Conservation (phyloP, 805 yeast species). For the Sporopachydermia quercuum region DNA sequence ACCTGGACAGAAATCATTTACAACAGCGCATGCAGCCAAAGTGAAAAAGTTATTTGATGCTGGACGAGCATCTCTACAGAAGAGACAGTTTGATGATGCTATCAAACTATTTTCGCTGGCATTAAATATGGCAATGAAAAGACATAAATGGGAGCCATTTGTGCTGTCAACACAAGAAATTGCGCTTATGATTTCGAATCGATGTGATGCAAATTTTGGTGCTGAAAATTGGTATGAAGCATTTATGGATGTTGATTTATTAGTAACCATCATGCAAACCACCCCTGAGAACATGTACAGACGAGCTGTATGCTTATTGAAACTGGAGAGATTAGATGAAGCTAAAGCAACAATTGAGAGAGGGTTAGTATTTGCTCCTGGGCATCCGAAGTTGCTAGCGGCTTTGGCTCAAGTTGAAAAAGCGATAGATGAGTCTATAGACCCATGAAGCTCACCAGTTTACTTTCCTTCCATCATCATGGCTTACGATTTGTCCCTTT, state of each 20-base stretch:
- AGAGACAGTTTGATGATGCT: slow-evolving; percentile 19
- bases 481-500: too few species aligned
- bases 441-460: too few species aligned
- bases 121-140: slow-evolving; percentile 22
- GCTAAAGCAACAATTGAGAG: slow-evolving; percentile 13
- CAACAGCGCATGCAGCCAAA: not conserved
- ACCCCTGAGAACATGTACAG: slow-evolving; percentile 20
- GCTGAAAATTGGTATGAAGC: slow-evolving; percentile 22
- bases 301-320: slow-evolving; percentile 16
- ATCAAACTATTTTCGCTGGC: slow-evolving; percentile 20
- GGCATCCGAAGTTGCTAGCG: not conserved
- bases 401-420: not conserved
- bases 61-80: slow-evolving; percentile 16
- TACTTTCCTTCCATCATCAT: too few species aligned
- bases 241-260: slow-evolving; percentile 20
- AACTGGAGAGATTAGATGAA: slow-evolving; percentile 12
- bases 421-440: not conserved
- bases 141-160: slow-evolving; percentile 25
- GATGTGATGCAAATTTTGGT: slow-evolving; percentile 24
- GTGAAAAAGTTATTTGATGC: slow-evolving; percentile 20
- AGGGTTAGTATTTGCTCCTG: slow-evolving; percentile 2
- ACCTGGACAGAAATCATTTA: not conserved
- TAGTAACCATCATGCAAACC: slow-evolving; percentile 17
- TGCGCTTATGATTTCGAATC: slow-evolving; percentile 15
- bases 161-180: slow-evolving; percentile 20